A percentile compares a stretch with the other conserved stretches of the same genome.
phyloP scores from a whole-genome alignment of 1,284 basidiomycete species.

The Flammula alnicola region DNA sequence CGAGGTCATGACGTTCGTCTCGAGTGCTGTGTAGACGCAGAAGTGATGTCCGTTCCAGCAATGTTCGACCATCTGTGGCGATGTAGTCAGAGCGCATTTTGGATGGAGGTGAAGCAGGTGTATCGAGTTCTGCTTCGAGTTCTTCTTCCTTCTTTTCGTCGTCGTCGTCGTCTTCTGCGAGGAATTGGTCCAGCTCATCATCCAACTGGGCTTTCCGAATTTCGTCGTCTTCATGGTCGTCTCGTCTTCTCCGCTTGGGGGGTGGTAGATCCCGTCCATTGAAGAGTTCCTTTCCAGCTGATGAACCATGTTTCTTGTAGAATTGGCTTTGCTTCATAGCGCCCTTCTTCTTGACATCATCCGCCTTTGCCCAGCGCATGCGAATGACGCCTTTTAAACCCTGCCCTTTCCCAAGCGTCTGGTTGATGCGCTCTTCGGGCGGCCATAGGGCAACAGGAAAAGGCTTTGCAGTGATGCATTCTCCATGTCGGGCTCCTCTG shows the following conservation, averaged over 20 bases:
- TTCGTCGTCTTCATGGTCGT: constrained; percentile 34
- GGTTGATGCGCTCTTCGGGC: constrained; percentile 74
- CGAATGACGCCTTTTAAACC: constrained; percentile 64
- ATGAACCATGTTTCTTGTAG: constrained; percentile 70
- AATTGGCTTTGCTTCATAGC: constrained; percentile 73
- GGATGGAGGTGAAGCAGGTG: constrained; percentile 52
- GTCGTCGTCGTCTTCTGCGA: constrained; percentile 48
- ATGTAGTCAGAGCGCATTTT: constrained; percentile 72
- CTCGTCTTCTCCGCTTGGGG: constrained; percentile 38
- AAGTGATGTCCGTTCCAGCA: constrained; percentile 58
- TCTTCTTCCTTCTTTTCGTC: constrained; percentile 28
- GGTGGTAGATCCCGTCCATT: constrained; percentile 39
- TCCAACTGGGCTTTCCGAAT: constrained; percentile 47
- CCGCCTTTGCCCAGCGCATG: constrained; percentile 72
- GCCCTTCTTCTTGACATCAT: constrained; percentile 76
- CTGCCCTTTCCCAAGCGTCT: constrained; percentile 64
- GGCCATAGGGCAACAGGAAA: constrained; percentile 77
- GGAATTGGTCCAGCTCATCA: constrained; percentile 68
- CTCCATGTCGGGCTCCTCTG: constrained; percentile 60
- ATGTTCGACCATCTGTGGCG: constrained; percentile 48
- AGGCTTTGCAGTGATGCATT: constrained; percentile 62
- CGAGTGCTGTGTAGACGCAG: constrained; percentile 38
- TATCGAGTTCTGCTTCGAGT: constrained; percentile 21
- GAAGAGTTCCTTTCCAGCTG: constrained; percentile 62
- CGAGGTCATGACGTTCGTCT: constrained; percentile 35